A percentile compares a stretch with the other conserved stretches of the same genome.
phyloP scores from a whole-genome alignment of 2,329 filamentous ascomycete species.

The Ceratocystis colombiana region DNA sequence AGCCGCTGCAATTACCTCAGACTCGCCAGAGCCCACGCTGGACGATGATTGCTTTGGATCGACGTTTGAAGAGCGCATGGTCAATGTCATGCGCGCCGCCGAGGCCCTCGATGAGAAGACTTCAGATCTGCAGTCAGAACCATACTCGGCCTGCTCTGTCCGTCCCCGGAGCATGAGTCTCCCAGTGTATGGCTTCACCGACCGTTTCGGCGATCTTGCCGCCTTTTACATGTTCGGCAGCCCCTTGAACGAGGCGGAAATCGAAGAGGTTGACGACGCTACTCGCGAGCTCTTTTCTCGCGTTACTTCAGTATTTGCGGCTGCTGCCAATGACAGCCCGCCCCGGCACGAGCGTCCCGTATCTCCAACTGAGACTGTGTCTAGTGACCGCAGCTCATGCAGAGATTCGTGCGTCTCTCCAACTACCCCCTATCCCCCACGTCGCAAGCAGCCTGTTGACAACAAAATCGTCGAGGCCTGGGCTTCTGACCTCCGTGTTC shows the following conservation, averaged over 20 bases:
- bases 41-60: slow-evolving; percentile 24
- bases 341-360: slow-evolving; percentile 20
- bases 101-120: slow-evolving; percentile 49
- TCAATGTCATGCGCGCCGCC: slow-evolving; percentile 48
- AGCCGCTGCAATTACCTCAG: slow-evolving; percentile 31
- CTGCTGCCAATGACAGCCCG: slow-evolving; percentile 1
- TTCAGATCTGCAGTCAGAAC: slow-evolving; percentile 42
- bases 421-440: slow-evolving; percentile 24
- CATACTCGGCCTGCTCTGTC: slow-evolving; percentile 37
- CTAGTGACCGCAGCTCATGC: slow-evolving; percentile 25
- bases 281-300: slow-evolving; percentile 20
- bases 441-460: slow-evolving; percentile 10
- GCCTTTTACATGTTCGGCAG: slow-evolving; percentile 43
- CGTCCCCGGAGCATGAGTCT: slow-evolving; percentile 41
- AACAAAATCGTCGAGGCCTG: slow-evolving; percentile 19
- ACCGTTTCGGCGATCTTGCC: slow-evolving; percentile 37
- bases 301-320: slow-evolving; percentile 21
- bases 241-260: slow-evolving; percentile 21
- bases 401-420: slow-evolving; percentile 24
- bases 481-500: slow-evolving; percentile 18
- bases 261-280: slow-evolving; percentile 12
- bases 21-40: slow-evolving; percentile 18
- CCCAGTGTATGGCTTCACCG: slow-evolving; percentile 39
- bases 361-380: slow-evolving; percentile 26
- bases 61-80: slow-evolving; percentile 39